These are phyloP conservation scores for Phytophthora multivora DNA, from an alignment of 352 stramenopile species.

Conservation along the genomic window DNA sequence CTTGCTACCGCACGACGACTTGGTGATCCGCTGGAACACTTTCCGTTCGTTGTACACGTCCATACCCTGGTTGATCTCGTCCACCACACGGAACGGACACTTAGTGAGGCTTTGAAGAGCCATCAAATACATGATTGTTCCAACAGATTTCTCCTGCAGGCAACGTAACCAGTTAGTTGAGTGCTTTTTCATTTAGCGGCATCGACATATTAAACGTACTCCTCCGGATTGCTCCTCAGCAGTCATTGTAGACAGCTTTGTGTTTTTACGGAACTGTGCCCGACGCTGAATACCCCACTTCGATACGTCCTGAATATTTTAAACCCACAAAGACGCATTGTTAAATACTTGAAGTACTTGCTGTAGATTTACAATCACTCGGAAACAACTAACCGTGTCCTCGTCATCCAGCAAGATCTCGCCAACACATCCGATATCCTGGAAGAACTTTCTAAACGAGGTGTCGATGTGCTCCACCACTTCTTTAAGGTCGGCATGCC, in stretches of 20 bases:
- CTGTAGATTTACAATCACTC: not conserved
- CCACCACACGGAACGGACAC: constrained; percentile 87
- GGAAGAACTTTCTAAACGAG: constrained; percentile 87
- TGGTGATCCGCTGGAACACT: constrained; percentile 89
- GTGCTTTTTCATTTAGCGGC: not conserved
- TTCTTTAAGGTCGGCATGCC: constrained; percentile 67
- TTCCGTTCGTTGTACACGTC: constrained; percentile 91
- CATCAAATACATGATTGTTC: constrained; percentile 93
- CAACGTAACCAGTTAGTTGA: constrained; percentile 3
- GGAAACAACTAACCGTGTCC: constrained; percentile 47
- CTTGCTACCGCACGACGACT: constrained; percentile 86
- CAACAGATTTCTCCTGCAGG: constrained; percentile 86
- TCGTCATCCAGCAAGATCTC: constrained; percentile 83
- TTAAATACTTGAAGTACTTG: not conserved
- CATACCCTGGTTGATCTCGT: constrained; percentile 92
- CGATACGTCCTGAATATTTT: constrained; percentile 65
- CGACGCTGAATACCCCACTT: constrained; percentile 89
- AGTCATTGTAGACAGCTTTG: constrained; percentile 85
- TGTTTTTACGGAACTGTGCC: constrained; percentile 86
- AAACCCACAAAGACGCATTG: not conserved
- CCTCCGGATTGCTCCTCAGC: constrained; percentile 87
- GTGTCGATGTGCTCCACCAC: constrained; percentile 82
- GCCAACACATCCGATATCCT: constrained; percentile 85
- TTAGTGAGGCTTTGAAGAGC: constrained; percentile 86
- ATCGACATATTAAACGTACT: constrained; percentile 42